Evolutionary conservation across 1,284 basidiomycete species (phyloP).

Genomic region (Ceratobasidium sp.): DNA sequence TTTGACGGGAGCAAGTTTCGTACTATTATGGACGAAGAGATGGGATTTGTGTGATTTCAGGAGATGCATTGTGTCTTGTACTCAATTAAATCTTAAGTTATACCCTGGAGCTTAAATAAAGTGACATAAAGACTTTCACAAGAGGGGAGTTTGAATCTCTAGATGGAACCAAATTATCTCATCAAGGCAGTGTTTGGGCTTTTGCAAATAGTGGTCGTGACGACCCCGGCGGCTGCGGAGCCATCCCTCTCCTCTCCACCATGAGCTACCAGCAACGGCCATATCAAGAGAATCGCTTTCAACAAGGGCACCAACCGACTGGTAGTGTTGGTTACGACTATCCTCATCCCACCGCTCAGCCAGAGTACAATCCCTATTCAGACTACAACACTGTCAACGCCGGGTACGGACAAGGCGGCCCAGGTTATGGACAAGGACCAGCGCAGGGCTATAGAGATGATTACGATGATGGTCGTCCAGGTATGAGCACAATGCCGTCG

Average conservation of each 20-base stretch:
- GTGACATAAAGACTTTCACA: neutral
- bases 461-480: constrained; percentile 30
- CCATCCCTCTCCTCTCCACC: constrained; percentile 32
- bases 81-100: no score
- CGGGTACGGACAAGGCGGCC: constrained; percentile 16
- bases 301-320: constrained; percentile 38
- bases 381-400: constrained; percentile 31
- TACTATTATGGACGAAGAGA: constrained; percentile 73
- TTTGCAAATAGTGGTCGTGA: constrained; percentile 31
- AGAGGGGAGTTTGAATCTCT: neutral
- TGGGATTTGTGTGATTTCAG: constrained; percentile 66
- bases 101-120: neutral
- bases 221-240: constrained; percentile 35
- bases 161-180: constrained; percentile 18
- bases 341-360: constrained; percentile 1
- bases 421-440: neutral
- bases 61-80: no score
- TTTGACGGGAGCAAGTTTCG: constrained; percentile 73
- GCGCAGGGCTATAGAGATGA: constrained; percentile 23
- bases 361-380: constrained; percentile 37
- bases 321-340: constrained; percentile 40
- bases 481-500: constrained; percentile 29
- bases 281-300: constrained; percentile 16
- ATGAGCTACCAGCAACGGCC: constrained; percentile 35
- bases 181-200: constrained; percentile 31